Conservation (phyloP, 2,329 filamentous ascomycete genomes). For the Cryphonectria carpinicola region DNA sequence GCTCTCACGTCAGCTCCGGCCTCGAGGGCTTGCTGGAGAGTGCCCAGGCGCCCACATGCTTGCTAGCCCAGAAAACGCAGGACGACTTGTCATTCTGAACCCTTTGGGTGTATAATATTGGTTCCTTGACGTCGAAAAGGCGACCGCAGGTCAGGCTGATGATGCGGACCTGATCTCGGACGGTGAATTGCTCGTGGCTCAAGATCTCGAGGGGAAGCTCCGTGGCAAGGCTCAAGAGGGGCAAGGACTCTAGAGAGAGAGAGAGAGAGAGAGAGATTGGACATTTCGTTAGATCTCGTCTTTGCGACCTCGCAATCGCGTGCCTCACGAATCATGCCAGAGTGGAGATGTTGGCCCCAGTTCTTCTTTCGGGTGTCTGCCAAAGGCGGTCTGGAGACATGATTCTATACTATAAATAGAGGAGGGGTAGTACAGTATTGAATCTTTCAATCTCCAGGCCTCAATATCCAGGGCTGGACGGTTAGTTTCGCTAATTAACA, state of each 20-base stretch:
- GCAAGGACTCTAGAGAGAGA: too few relatives aligned
- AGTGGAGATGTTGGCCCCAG: background rate
- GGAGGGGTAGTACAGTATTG: background rate
- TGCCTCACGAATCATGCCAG: background rate
- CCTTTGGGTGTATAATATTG: slow-evolving; percentile 31
- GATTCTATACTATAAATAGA: background rate
- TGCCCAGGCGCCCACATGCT: slow-evolving; percentile 31
- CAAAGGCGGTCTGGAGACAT: background rate
- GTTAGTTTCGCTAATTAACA: background rate
- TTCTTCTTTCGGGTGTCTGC: background rate
- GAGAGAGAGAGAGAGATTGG: too few relatives aligned
- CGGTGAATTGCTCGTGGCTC: background rate
- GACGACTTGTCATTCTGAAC: slow-evolving; percentile 24
- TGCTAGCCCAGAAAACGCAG: slow-evolving; percentile 33
- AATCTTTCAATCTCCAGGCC: background rate
- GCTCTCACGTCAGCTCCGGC: slow-evolving; percentile 32
- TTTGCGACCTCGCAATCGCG: background rate
- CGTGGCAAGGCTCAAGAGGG: background rate
- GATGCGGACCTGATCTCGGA: background rate
- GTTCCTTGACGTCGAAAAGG: slow-evolving; percentile 32
- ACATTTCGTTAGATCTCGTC: background rate
- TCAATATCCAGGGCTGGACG: background rate
- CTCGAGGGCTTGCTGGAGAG: slow-evolving; percentile 32
- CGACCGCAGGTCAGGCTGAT: slow-evolving; percentile 22
- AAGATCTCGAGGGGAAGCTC: slow-evolving; percentile 14